Base-by-base conservation (phyloP, 2,329 filamentous ascomycete genomes). In the Clonostachys chloroleuca region DNA sequence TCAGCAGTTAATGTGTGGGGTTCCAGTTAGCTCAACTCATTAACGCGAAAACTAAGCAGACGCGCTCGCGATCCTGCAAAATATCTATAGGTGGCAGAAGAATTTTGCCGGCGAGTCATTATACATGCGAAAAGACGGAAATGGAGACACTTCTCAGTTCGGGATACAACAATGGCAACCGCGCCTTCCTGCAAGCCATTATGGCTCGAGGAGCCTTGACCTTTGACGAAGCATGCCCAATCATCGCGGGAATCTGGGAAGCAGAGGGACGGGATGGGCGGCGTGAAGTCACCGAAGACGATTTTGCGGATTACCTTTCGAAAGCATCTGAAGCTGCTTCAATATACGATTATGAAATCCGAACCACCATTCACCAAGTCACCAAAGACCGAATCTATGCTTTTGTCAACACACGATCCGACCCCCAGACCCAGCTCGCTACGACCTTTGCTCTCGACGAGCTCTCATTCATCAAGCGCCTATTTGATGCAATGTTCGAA, bases 401-500 rank as follows among this genome's bases (percentile, higher is more conserved):
- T 3, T 75, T 99, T 34, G 86, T 97, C 42, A 99, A 99, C 68
- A 89, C 86, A 1, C 86, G 87, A 10, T 90, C 86, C 51, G 94
- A 99, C 65, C 74, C 86, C 0, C 73, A 92, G 50, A 95, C 90
- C 0, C 92, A 96, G 59, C 77, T 96, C 37, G 90, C 92, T 3
- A 97, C 94, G 0, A 83, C 81, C 0, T 88, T 87, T 61, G 80
- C 77, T 8, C 72, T 89, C 1, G 91, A 96, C 55, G 92, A 97
- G 69, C 88, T 97, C 34, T 83, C 87, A 1, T 99, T 90, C 62
- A 81, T 97, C 47, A 94, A 95, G 67, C 78, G 94, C 9, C 65
- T 96, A 4, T 78, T 99, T 1, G 92, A 96, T 63, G 83, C 80
- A 56, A 95, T 99, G 81, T 99, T 97, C 61, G 89, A 95, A 53